phyloP scores from a whole-genome alignment of 2,329 filamentous ascomycete species.

The Colletotrichum sp. region DNA sequence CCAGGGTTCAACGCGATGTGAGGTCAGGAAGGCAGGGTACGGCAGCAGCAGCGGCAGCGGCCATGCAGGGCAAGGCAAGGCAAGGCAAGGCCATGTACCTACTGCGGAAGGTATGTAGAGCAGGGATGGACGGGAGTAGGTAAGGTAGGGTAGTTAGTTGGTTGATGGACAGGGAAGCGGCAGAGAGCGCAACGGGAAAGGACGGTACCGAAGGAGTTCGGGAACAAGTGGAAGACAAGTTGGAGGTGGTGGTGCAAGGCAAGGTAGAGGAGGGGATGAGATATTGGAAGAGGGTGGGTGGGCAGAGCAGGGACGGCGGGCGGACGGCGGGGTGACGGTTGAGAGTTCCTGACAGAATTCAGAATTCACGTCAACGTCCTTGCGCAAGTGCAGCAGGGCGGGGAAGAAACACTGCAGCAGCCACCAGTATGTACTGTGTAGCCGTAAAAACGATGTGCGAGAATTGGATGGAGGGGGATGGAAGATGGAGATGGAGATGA shows the following conservation, averaged over 20 bases:
- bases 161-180: neutral
- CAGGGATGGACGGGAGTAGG: neutral
- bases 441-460: neutral
- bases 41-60: neutral
- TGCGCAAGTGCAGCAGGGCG: neutral
- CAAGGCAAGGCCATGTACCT: neutral
- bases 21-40: neutral
- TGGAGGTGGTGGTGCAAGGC: neutral
- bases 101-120: neutral
- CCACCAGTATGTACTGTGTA: neutral
- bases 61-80: neutral
- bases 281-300: neutral
- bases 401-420: neutral
- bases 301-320: neutral
- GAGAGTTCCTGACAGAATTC: slow-evolving; percentile 1
- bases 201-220: slow-evolving; percentile 4
- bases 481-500: neutral
- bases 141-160: neutral
- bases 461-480: neutral
- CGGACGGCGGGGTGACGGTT: neutral
- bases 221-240: slow-evolving; percentile 4
- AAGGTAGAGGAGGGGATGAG: neutral
- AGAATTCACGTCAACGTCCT: neutral
- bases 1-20: neutral
- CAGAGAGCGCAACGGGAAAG: neutral